Percentiles rank a stretch among this genome's conserved stretches.
Conservation (phyloP, 495 filamentous ascomycete genomes). For the Cercophora sp. region DNA sequence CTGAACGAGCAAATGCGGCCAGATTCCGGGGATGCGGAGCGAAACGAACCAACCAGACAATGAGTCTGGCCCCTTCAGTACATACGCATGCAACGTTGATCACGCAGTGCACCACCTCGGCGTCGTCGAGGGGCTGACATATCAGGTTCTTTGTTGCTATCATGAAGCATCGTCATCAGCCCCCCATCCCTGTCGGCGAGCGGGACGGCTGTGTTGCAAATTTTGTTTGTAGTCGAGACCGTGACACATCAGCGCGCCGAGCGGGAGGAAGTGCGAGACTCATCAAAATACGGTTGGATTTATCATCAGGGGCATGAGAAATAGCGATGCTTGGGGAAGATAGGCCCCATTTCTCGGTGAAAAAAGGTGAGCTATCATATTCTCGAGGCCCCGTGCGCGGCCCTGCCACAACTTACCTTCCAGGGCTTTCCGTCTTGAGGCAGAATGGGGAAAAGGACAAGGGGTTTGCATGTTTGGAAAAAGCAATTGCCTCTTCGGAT, state of each 20-base stretch:
- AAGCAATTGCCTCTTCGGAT: too few relatives aligned
- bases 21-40: background rate
- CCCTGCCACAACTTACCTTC: too few relatives aligned
- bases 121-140: background rate
- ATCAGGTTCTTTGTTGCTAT: background rate
- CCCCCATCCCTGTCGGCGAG: background rate
- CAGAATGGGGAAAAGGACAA: too few relatives aligned
- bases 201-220: background rate
- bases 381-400: too few relatives aligned
- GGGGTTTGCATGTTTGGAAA: too few relatives aligned
- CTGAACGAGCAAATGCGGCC: background rate
- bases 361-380: background rate
- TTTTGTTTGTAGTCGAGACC: background rate
- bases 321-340: too few relatives aligned
- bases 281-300: too few relatives aligned
- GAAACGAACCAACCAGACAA: background rate
- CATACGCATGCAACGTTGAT: constrained; percentile 3
- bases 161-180: too few relatives aligned
- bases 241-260: background rate
- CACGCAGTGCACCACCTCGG: background rate
- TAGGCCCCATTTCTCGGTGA: too few relatives aligned
- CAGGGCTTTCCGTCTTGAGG: too few relatives aligned
- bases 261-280: background rate
- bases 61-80: background rate
- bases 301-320: too few relatives aligned